These are phyloP conservation scores for Arthroderma sp. DNA, from an alignment of 2,329 filamentous ascomycete species.

Conservation along the genomic window DNA sequence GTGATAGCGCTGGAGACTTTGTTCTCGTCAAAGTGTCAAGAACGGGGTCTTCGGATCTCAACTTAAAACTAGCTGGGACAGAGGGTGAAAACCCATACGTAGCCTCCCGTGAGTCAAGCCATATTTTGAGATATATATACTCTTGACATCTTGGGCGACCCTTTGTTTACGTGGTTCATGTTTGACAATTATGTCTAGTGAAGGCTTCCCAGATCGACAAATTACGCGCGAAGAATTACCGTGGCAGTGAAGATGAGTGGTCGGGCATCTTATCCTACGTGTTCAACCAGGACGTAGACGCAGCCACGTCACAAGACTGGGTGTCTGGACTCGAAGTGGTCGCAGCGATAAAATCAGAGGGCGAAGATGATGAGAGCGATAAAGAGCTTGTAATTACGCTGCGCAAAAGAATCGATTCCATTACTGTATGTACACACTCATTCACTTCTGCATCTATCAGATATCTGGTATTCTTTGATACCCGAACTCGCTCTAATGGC, in stretches of 20 bases:
- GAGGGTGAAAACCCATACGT: constrained; percentile 45
- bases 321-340: constrained; percentile 20
- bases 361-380: constrained; percentile 15
- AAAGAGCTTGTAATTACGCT: constrained; percentile 28
- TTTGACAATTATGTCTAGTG: constrained; percentile 18
- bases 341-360: constrained; percentile 13
- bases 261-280: constrained; percentile 21
- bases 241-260: constrained; percentile 33
- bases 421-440: constrained; percentile 27
- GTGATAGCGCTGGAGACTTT: constrained; percentile 25
- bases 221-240: constrained; percentile 30
- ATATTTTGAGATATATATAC: constrained; percentile 1
- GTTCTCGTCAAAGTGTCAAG: constrained; percentile 39
- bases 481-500: constrained; percentile 3
- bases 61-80: constrained; percentile 44
- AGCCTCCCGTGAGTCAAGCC: constrained; percentile 26
- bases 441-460: not conserved
- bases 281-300: constrained; percentile 18
- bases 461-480: not conserved
- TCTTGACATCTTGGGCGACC: not conserved
- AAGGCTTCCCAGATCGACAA: constrained; percentile 23
- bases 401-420: constrained; percentile 34
- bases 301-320: constrained; percentile 11
- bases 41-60: constrained; percentile 28
- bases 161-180: not conserved